Conservation (phyloP, 768 basidiomycete genomes). For the Tremella mesenterica region DNA sequence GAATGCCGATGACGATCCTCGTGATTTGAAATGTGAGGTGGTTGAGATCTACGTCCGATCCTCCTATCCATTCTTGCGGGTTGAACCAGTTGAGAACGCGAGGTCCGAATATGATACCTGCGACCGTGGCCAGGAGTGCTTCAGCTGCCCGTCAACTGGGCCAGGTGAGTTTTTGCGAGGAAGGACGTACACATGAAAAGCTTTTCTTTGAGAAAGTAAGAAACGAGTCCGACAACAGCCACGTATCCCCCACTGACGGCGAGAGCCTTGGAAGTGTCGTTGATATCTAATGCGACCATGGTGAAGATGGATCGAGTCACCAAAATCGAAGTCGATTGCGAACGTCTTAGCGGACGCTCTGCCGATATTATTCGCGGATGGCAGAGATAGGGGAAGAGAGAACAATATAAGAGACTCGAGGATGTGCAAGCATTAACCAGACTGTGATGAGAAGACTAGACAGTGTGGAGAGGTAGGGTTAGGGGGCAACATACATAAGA, state of each 20-base stretch:
- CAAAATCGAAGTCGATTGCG: no score
- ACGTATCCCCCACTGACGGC: constrained; percentile 40
- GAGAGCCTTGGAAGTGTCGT: constrained; percentile 38
- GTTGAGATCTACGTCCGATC: constrained; percentile 10
- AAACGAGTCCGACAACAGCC: constrained; percentile 36
- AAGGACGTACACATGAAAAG: constrained; percentile 41
- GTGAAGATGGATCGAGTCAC: constrained; percentile 1
- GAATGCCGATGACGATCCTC: constrained; percentile 46
- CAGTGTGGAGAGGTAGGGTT: no score
- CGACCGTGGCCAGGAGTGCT: constrained; percentile 23
- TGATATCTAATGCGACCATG: constrained; percentile 41
- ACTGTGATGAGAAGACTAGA: no score
- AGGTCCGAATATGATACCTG: constrained; percentile 44
- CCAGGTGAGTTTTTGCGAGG: neutral
- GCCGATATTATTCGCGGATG: no score
- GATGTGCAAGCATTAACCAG: no score
- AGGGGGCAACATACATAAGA: no score
- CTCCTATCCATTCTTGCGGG: constrained; percentile 41
- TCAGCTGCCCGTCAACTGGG: constrained; percentile 26
- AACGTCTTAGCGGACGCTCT: no score
- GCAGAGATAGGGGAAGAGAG: no score
- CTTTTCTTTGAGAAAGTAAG: constrained; percentile 45
- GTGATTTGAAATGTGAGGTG: constrained; percentile 39
- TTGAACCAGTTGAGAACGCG: constrained; percentile 41
- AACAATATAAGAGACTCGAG: no score